phyloP scores from a whole-genome alignment of 306 rosid species.

The Boehmeria nivea region DNA sequence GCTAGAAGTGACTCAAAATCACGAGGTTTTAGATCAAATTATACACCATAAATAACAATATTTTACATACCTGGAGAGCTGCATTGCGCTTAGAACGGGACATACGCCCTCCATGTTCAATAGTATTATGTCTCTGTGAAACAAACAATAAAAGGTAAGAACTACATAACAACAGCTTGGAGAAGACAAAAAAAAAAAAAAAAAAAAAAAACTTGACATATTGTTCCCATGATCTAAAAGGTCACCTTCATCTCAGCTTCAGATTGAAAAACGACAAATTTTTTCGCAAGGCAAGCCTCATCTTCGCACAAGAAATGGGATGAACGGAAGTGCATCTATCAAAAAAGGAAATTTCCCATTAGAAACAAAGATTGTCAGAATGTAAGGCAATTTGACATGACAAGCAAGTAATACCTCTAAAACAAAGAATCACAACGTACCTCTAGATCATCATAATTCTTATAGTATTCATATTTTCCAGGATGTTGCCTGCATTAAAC shows the following conservation, averaged over 20 bases:
- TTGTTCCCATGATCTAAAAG: conserved; percentile 10
- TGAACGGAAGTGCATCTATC: conserved; percentile 86
- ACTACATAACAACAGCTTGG: not conserved
- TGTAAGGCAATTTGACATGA: not conserved
- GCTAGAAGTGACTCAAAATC: not conserved
- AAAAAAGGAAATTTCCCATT: not conserved
- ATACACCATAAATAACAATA: not conserved
- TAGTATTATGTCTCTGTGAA: conserved; percentile 73
- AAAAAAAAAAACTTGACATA: too few relatives aligned
- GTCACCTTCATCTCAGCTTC: conserved; percentile 91
- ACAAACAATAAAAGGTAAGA: conserved; percentile 10
- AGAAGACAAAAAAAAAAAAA: too few relatives aligned
- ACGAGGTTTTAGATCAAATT: not conserved
- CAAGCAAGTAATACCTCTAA: not conserved
- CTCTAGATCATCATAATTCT: conserved; percentile 93
- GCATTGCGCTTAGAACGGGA: conserved; percentile 94
- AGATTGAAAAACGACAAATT: conserved; percentile 78
- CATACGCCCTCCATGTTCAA: conserved; percentile 93
- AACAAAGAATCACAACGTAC: conserved; percentile 40
- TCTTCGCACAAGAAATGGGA: conserved; percentile 95
- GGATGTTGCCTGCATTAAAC: conserved; percentile 70
- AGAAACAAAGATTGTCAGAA: not conserved
- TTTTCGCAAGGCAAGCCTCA: conserved; percentile 80
- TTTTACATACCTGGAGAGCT: conserved; percentile 67
- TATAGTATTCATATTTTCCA: conserved; percentile 76